phyloP scores from a whole-genome alignment of 2,329 filamentous ascomycete species.

The Colletotrichum gloeosporioides region DNA sequence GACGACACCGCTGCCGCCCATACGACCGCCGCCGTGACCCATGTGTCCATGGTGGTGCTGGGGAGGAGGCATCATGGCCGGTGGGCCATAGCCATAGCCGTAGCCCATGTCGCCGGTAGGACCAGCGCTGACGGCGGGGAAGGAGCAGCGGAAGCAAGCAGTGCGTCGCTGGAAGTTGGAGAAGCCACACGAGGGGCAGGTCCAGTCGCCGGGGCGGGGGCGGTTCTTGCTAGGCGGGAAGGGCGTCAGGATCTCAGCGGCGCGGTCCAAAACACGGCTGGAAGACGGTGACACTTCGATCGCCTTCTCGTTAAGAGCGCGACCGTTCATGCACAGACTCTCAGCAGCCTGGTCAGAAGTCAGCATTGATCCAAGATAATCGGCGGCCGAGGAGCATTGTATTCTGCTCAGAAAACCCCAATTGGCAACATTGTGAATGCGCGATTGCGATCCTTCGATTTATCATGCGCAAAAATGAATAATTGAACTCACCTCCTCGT shows the following conservation, averaged over 20 bases:
- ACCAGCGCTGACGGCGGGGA: slow-evolving; percentile 87
- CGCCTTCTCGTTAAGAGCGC: slow-evolving; percentile 96
- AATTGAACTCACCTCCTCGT: slow-evolving; percentile 84
- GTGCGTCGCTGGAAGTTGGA: slow-evolving; percentile 99
- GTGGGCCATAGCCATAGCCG: slow-evolving; percentile 73
- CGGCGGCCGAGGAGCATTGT: not conserved
- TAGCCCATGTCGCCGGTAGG: slow-evolving; percentile 67
- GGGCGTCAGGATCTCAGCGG: slow-evolving; percentile 92
- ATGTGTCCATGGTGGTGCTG: slow-evolving; percentile 67
- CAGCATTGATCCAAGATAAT: not conserved
- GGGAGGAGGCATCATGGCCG: slow-evolving; percentile 79
- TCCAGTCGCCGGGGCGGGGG: slow-evolving; percentile 97
- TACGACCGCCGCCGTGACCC: slow-evolving; percentile 68
- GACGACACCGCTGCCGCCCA: slow-evolving; percentile 84
- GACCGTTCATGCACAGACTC: slow-evolving; percentile 98
- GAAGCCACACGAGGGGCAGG: slow-evolving; percentile 97
- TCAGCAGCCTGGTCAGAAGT: slow-evolving; percentile 77
- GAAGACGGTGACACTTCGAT: slow-evolving; percentile 98
- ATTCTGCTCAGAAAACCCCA: not conserved
- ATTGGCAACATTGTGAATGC: not conserved
- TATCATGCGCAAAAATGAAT: not conserved
- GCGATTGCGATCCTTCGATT: not conserved
- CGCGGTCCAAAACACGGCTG: slow-evolving; percentile 94
- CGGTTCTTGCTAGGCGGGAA: slow-evolving; percentile 99
- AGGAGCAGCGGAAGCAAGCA: slow-evolving; percentile 98